Base-by-base conservation (phyloP, 228 moss, liverwort and hornwort genomes). In the Sphagnum fallax region DNA sequence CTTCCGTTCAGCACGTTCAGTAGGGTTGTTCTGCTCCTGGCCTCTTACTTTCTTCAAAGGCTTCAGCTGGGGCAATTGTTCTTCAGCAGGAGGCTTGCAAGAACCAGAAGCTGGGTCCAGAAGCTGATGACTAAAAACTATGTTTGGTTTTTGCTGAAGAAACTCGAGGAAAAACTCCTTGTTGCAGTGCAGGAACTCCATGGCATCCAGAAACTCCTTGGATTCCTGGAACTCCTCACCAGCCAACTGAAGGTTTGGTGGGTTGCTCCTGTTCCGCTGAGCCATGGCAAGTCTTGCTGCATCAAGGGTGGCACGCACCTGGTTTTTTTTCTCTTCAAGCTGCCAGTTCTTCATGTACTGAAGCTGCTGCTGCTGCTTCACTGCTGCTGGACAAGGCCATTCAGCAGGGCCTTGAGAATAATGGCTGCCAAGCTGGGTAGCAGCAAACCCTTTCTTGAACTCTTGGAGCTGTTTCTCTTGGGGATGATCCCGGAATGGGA, bases 161-260 rank as follows among this genome's bases (percentile, higher is more conserved):
- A 92, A 90, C 79, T 89, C 90, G n/a, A 87, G 80, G 64, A 92
- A 92, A 64, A 92, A 95, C 69, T 90, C 92, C 74, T 87, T 82
- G 63, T 92, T 92, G 73, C 80, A 87, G 67, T 95, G 92, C 77
- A 95, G 69, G 52, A 92, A 90, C 67, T 95, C 92, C 75, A 95
- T 77, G 0, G 92, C 92, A 55, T 95, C 92, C 5, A 89, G 81
- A 48, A 86, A 91, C 74, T 92, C 92, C 68, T 86, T 80, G 5
- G 92, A 82, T 62, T 95, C 89, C 65, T 83, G 82, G 1, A 95
- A 75, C 72, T 85, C 89, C 10, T 84, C 83, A 48, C 79, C 82
- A 8, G 84, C 90, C 5, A 77, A 80, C 7, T 80, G 76, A n/a
- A 74, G 73, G 71, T 83, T 88, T 6, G 86, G 78, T 4, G 88